Base-by-base conservation (phyloP, 2,329 filamentous ascomycete species). In the Pseudovirgaria hyperparasitica region DNA sequence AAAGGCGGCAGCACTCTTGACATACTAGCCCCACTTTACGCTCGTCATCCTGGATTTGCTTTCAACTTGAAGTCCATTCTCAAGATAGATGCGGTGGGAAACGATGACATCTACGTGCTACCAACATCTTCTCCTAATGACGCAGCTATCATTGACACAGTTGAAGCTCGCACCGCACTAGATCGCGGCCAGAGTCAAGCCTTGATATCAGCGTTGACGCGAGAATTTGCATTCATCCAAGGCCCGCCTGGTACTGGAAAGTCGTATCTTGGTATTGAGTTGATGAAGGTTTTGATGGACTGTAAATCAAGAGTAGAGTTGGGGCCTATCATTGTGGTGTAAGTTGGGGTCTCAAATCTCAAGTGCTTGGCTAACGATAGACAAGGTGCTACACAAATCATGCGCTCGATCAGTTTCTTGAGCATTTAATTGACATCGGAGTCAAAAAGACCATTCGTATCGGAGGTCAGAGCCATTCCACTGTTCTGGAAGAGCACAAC, bases 161-260 rank as follows among this genome's bases (percentile, higher is more conserved):
- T 47, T 1, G 35, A 36, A 5, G 9, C 10, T 2, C 25, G 25
- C 6, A 43, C 41, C 0, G 30, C 29, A 3, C 58, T 81, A 0
- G 74, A 80, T 35, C 30, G 39, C 7, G 53, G 49, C 2, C 62
- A 65, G 38, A 62, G 63, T 4, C 31, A 37, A 4, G 70, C 72
- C 2, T 45, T 79, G 1, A 35, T 75, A 0, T 51, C 61, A 11
- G 60, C 69, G 3, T 47, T 81, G 1, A 58, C 54, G 1, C 57
- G 62, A 1, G 59, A 61, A 18, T 46, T 78, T 6, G 65, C 70
- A 2, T 54, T 80, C 4, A 75, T 80, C 8, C 75, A 82, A 51
- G 77, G 77, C 0, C 76, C 76, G 0, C 76, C 76, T 0, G 76
- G 77, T 0, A 82, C 76, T 0, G 76, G 77, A 0, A 82, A 82